phyloP scores from a whole-genome alignment of 305 asterid species.

The Ajuga reptans region DNA sequence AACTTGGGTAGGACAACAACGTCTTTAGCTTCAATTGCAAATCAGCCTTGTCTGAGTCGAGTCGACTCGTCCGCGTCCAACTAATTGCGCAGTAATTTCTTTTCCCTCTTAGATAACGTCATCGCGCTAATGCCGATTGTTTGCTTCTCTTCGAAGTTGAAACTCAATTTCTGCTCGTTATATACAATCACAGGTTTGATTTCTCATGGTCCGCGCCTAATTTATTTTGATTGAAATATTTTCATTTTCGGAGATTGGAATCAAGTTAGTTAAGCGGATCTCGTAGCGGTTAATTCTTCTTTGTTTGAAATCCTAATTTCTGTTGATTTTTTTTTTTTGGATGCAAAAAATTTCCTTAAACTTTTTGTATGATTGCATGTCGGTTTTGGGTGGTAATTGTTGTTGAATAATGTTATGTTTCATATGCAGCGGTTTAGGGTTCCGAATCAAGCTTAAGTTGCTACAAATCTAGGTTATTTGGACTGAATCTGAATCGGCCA shows the following conservation, averaged over 20 bases:
- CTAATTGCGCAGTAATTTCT: slow-evolving; percentile 15
- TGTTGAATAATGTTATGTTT: slow-evolving; percentile 3
- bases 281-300: not conserved
- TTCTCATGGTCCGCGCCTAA: not conserved
- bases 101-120: slow-evolving; percentile 24
- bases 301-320: slow-evolving; percentile 1
- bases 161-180: not conserved
- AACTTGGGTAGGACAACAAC: not conserved
- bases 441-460: slow-evolving; percentile 7
- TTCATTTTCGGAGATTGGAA: slow-evolving; percentile 7
- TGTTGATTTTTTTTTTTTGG: not conserved
- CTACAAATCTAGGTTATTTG: slow-evolving; percentile 10
- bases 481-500: slow-evolving; percentile 28
- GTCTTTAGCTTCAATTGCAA: not conserved
- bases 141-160: slow-evolving; percentile 34
- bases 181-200: slow-evolving; percentile 13
- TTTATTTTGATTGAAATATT: not conserved
- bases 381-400: not conserved
- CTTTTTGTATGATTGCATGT: not conserved
- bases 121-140: slow-evolving; percentile 22
- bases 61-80: slow-evolving; percentile 27
- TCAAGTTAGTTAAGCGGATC: slow-evolving; percentile 28
- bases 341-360: not conserved
- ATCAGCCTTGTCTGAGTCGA: slow-evolving; percentile 18
- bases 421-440: slow-evolving; percentile 22